Percentiles rank a stretch among this genome's conserved stretches.
Conservation (phyloP, 805 yeast genomes). For the Schizosaccharomyces lindneri region DNA sequence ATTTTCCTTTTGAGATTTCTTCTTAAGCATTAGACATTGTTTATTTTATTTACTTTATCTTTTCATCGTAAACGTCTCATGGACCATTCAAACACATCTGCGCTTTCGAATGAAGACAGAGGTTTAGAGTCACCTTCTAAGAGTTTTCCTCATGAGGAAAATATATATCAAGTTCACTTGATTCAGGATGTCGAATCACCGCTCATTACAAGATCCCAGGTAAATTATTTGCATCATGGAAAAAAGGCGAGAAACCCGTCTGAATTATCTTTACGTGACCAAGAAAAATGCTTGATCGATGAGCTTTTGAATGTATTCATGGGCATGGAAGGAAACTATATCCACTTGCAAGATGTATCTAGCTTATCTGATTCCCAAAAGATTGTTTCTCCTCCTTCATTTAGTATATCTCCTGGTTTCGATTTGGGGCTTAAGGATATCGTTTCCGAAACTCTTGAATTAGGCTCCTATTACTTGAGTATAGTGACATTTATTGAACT, state of each 20-base stretch:
- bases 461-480: constrained; percentile 39
- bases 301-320: constrained; percentile 45
- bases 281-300: constrained; percentile 45
- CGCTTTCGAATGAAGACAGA: too few species aligned
- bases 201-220: not conserved
- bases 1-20: too few species aligned
- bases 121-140: too few species aligned
- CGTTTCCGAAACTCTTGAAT: constrained; percentile 30
- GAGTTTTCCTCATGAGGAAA: not conserved
- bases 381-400: constrained; percentile 43
- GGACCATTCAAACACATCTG: too few species aligned
- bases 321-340: constrained; percentile 44
- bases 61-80: too few species aligned
- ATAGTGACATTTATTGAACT: constrained; percentile 34
- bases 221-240: not conserved
- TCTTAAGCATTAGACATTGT: too few species aligned
- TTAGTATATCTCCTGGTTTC: constrained; percentile 44
- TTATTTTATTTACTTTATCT: too few species aligned
- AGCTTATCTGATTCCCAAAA: constrained; percentile 21
- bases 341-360: constrained; percentile 39
- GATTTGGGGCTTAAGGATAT: constrained; percentile 53
- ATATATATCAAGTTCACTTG: not conserved
- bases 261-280: constrained; percentile 12
- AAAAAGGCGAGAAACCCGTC: not conserved
- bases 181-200: not conserved